Percentiles rank a stretch among this genome's conserved stretches.
These are phyloP conservation scores for Coemansia sp. DNA, from an alignment of 192 early-diverging fungal genomes.

Conservation along the genomic window DNA sequence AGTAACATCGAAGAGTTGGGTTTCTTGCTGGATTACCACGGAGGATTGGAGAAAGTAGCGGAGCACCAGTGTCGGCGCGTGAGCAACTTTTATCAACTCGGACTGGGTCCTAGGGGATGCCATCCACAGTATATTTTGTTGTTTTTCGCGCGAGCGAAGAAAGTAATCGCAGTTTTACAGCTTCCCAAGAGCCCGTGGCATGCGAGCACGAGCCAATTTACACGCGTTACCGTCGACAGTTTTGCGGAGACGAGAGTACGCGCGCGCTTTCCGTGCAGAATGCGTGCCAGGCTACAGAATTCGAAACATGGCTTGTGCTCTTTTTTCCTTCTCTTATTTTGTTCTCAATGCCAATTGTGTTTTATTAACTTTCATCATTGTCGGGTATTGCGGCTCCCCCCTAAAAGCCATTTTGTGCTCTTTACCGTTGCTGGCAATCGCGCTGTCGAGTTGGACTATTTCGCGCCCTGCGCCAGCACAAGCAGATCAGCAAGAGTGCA, in stretches of 20 bases:
- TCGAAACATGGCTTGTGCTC: background rate
- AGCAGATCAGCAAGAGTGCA: background rate
- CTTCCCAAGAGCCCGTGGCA: background rate
- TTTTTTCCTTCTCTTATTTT: constrained; percentile 1
- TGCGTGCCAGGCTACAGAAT: background rate
- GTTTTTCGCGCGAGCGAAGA: constrained; percentile 1
- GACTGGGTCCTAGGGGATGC: no score
- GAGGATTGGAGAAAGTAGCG: background rate
- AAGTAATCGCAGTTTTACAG: constrained; percentile 1
- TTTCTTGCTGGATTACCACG: no score
- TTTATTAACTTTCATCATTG: background rate
- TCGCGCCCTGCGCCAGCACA: background rate
- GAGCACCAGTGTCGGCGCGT: background rate
- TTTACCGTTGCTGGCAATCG: background rate
- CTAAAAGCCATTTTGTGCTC: background rate
- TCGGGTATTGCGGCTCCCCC: background rate
- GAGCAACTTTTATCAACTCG: no score
- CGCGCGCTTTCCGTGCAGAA: background rate
- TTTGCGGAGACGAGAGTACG: constrained; percentile 1
- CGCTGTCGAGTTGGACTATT: background rate
- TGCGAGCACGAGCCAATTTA: background rate
- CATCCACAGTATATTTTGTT: constrained; percentile 1
- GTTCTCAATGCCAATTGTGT: constrained; percentile 5
- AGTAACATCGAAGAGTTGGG: no score
- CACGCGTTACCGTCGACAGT: background rate